Base-by-base conservation (phyloP, 805 yeast genomes). In the Metschnikowia noctiluminum region DNA sequence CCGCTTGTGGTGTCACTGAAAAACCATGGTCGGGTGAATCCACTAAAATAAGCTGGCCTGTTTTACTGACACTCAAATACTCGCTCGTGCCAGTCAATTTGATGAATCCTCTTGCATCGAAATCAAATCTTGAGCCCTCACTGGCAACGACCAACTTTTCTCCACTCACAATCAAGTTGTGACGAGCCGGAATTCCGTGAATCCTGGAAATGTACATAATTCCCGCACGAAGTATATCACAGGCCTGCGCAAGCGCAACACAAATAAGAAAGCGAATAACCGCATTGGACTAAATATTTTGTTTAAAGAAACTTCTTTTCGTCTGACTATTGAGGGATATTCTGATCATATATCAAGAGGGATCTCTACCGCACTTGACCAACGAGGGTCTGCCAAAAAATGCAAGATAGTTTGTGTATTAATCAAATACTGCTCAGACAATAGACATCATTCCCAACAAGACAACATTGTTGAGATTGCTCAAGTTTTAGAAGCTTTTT, bases 51-150 rank as follows among this genome's bases (percentile, higher is more conserved):
- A 41, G 9, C 34, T 46, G 28, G 1, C 49, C 49, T 5, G 7
- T 27, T 2, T 14, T 35, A 28, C 41, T 34, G 21, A 41, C 40
- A 9, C 35, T 32, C 42, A 40, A 46, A 15, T 41, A 41, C 35
- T 30, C 6, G 12, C 16, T 16, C 2, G 34, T 30, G 2, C 41
- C 49, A 8, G 44, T 45, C 38, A 46, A 40, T 36, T 41, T 46
- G 14, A 46, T 8, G 8, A 36, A 14, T 4, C 45, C 49, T 9
- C 28, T 28, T 2, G n/a, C 16, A 16, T 46, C n/a, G 32, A 15
- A 46, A 35, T 46, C 49, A 31, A 46, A 41, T 26, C 45, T 36
- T 10, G 45, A 46, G 4, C 45, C 45, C n/a, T 46, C 45, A 2
- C 11, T 14, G 10, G 45, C 49, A 9, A 41, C 35, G 8, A 46